Evolutionary conservation across 1,284 basidiomycete genomes (phyloP).

Genomic region (Filobasidium uniguttulatum): DNA sequence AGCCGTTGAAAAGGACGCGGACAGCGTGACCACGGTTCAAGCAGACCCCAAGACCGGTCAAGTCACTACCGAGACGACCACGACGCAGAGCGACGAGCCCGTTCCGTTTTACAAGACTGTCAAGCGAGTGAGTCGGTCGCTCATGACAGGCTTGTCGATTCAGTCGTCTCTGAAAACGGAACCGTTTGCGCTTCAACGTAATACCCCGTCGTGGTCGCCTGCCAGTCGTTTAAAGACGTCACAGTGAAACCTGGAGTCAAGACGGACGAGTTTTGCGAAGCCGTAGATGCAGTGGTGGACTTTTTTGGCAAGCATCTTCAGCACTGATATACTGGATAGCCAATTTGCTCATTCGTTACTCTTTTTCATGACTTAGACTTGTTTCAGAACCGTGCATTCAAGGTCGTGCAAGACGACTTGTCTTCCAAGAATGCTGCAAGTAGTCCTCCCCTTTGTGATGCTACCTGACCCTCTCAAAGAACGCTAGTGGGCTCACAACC

Average conservation of each 20-base stretch:
- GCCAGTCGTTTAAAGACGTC: conserved; percentile 72
- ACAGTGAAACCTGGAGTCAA: conserved; percentile 69
- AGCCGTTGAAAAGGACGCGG: no score
- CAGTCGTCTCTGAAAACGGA: no score
- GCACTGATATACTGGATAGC: background rate
- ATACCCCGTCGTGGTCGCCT: background rate
- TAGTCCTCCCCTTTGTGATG: no score
- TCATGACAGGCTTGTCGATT: background rate
- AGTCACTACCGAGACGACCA: no score
- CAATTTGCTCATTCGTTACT: background rate
- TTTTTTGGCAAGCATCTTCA: conserved; percentile 55
- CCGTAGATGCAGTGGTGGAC: conserved; percentile 65
- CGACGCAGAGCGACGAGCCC: background rate
- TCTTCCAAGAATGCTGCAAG: conserved; percentile 16
- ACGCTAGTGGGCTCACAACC: no score
- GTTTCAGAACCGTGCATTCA: conserved; percentile 19
- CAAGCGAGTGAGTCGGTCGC: conserved; percentile 6
- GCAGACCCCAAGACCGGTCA: no score
- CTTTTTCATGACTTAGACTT: conserved; percentile 15
- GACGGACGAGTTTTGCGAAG: conserved; percentile 69
- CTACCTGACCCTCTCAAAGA: no score
- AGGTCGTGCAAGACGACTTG: conserved; percentile 17
- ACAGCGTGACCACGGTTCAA: no score
- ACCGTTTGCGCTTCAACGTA: background rate
- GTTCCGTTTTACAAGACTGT: conserved; percentile 14